A percentile compares a stretch with the other conserved stretches of the same genome.
Conservation (phyloP, 345 rosid species). For the Eucalyptus dawsonii region DNA sequence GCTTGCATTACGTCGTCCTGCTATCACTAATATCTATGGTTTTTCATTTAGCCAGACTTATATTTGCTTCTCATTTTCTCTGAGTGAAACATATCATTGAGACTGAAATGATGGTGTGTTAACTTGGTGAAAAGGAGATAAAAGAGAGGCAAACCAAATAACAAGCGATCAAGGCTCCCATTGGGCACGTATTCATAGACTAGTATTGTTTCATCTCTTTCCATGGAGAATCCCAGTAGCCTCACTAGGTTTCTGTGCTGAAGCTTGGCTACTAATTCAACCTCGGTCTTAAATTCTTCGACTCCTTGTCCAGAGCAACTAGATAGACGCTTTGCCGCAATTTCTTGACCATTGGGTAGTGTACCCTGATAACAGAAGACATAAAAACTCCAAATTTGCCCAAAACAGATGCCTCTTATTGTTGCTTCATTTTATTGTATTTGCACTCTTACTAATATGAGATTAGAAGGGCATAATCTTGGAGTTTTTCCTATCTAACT, state of each 20-base stretch:
- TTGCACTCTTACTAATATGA: neutral
- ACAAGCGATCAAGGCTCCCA: slow-evolving; percentile 29
- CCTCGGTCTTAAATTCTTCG: slow-evolving; percentile 41
- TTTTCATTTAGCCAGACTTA: neutral
- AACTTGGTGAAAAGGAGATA: neutral
- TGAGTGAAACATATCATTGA: neutral
- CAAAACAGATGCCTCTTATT: neutral
- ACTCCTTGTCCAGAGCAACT: slow-evolving; percentile 36
- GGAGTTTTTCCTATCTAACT: slow-evolving; percentile 4
- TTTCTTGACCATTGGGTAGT: slow-evolving; percentile 3
- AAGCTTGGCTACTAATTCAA: slow-evolving; percentile 26
- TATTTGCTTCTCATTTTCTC: neutral
- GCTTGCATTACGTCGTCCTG: neutral
- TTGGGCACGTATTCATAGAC: slow-evolving; percentile 42
- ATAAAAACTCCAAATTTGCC: neutral
- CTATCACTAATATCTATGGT: neutral
- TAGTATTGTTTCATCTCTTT: slow-evolving; percentile 35
- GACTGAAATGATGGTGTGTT: neutral
- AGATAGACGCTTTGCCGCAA: slow-evolving; percentile 40
- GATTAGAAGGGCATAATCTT: neutral
- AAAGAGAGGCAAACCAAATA: slow-evolving; percentile 20
- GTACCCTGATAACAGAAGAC: slow-evolving; percentile 1
- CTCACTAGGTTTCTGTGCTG: slow-evolving; percentile 45
- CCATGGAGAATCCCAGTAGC: slow-evolving; percentile 33
- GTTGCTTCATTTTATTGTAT: neutral